Conservation (phyloP, 177 flowering plant genomes). For the Vitis hybrid region DNA sequence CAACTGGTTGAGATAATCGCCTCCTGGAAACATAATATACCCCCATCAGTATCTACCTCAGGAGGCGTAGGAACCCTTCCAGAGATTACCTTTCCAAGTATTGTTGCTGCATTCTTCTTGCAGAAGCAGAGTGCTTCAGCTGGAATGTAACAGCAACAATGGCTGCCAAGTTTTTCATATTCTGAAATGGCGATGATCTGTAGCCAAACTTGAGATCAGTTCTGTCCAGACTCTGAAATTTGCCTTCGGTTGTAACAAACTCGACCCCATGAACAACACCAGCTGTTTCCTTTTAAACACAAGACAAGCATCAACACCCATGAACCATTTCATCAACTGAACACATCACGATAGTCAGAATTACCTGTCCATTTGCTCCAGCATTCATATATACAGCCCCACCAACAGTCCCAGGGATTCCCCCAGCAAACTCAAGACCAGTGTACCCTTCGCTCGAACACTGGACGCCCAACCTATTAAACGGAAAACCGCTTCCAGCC, state of each 20-base stretch:
- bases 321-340: not conserved
- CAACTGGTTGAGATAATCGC: conserved; percentile 33
- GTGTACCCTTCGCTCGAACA: conserved; percentile 36
- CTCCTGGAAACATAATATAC: conserved; percentile 20
- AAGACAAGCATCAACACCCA: not conserved
- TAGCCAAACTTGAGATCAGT: conserved; percentile 45
- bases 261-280: conserved; percentile 39
- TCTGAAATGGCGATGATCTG: conserved; percentile 40
- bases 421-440: conserved; percentile 51
- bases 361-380: conserved; percentile 48
- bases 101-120: conserved; percentile 29
- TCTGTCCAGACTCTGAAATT: conserved; percentile 20
- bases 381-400: conserved; percentile 59
- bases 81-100: conserved; percentile 34
- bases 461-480: conserved; percentile 31
- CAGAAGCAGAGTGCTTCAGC: conserved; percentile 27
- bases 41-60: not conserved
- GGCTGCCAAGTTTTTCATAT: conserved; percentile 46
- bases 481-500: conserved; percentile 48
- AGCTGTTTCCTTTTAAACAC: conserved; percentile 35
- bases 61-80: not conserved
- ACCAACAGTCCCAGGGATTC: conserved; percentile 53
- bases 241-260: conserved; percentile 35
- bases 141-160: conserved; percentile 43
- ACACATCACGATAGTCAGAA: not conserved